Conservation (phyloP, 495 filamentous ascomycete species). For the Aspergillus asperescens region DNA sequence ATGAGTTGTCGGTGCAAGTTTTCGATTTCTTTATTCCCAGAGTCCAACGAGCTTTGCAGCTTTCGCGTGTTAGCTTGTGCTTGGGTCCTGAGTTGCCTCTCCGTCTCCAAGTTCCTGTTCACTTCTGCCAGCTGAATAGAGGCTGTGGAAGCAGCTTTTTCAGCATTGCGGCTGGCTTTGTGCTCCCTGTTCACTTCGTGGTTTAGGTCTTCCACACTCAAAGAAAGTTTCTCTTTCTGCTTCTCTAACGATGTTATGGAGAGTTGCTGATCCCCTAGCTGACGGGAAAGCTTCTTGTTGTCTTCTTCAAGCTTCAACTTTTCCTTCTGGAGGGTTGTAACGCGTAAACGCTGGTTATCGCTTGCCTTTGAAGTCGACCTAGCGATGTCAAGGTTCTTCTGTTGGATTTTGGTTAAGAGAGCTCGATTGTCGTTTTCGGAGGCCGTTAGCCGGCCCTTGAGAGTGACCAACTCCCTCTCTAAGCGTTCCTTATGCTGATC, state of each 20-base stretch:
- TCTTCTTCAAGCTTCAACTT: slow-evolving; percentile 82
- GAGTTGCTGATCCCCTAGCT: slow-evolving; percentile 83
- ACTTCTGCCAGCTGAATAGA: slow-evolving; percentile 82
- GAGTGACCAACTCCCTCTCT: slow-evolving; percentile 85
- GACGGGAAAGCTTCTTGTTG: slow-evolving; percentile 70
- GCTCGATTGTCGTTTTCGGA: slow-evolving; percentile 98
- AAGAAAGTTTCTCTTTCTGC: slow-evolving; percentile 87
- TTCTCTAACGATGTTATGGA: slow-evolving; percentile 85
- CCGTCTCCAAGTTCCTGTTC: slow-evolving; percentile 84
- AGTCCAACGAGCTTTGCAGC: slow-evolving; percentile 70
- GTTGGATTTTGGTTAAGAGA: slow-evolving; percentile 91
- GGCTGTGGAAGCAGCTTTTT: slow-evolving; percentile 79
- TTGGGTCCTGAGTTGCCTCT: slow-evolving; percentile 78
- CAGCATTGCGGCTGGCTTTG: slow-evolving; percentile 83
- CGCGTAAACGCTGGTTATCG: slow-evolving; percentile 75
- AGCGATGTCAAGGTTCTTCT: slow-evolving; percentile 96
- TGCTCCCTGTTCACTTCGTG: slow-evolving; percentile 90
- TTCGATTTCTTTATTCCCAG: slow-evolving; percentile 68
- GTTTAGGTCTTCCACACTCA: slow-evolving; percentile 87
- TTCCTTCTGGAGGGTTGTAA: slow-evolving; percentile 73
- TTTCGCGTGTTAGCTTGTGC: slow-evolving; percentile 81
- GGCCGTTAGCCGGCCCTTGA: slow-evolving; percentile 83
- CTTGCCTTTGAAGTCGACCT: slow-evolving; percentile 80
- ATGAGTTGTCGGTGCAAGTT: slow-evolving; percentile 76
- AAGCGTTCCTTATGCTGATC: slow-evolving; percentile 91